Conservation (phyloP, 306 rosid genomes). For the Erythrophleum fordii region DNA sequence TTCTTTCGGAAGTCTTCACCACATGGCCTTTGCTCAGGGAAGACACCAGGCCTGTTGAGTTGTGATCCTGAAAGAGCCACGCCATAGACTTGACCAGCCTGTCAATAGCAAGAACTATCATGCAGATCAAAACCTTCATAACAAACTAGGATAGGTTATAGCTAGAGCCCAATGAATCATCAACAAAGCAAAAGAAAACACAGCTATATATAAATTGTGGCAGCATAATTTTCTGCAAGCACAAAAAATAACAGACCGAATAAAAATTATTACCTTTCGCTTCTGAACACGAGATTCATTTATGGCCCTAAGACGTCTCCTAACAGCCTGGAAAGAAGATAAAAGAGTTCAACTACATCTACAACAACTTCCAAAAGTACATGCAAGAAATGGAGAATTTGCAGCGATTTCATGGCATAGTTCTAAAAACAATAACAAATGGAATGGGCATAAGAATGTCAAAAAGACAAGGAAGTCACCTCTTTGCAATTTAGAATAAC, state of each 20-base stretch:
- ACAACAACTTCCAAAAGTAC: constrained; percentile 2
- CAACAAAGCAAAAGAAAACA: constrained; percentile 15
- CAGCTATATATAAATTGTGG: constrained; percentile 5
- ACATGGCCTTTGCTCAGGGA: constrained; percentile 77
- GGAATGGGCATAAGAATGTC: constrained; percentile 24
- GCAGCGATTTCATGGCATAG: constrained; percentile 22
- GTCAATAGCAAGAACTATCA: constrained; percentile 46
- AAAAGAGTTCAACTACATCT: constrained; percentile 30
- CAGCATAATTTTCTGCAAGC: constrained; percentile 20
- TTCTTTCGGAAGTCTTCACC: constrained; percentile 84
- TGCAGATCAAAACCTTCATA: constrained; percentile 40
- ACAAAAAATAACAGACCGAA: constrained; percentile 15
- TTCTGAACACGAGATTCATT: constrained; percentile 97
- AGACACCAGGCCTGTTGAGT: constrained; percentile 75
- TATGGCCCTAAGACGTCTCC: constrained; percentile 84
- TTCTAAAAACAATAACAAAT: constrained; percentile 26
- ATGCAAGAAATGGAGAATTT: background rate
- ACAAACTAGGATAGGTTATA: constrained; percentile 22
- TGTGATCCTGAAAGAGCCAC: constrained; percentile 86
- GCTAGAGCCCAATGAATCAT: background rate
- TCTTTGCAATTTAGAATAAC: constrained; percentile 78
- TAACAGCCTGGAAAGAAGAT: constrained; percentile 71
- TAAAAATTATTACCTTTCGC: constrained; percentile 74
- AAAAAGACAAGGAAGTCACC: constrained; percentile 53
- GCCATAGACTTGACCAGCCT: constrained; percentile 98